Conservation (phyloP, 2,329 filamentous ascomycete genomes). For the Botrytis galanthina region DNA sequence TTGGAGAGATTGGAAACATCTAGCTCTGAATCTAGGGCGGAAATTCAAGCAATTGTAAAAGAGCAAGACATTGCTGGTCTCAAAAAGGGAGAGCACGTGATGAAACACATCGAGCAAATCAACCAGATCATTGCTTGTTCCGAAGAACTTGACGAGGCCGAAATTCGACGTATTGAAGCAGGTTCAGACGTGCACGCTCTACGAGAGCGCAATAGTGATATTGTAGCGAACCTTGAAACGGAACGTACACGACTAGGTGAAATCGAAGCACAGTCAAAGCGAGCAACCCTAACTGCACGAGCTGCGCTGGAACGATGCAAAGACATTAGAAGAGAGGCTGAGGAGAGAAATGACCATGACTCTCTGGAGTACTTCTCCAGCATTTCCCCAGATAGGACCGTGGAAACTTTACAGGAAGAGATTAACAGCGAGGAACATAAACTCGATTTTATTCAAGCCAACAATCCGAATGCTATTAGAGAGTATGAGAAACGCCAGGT, state of each 20-base stretch:
- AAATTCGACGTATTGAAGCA: constrained; percentile 74
- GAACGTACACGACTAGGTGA: constrained; percentile 44
- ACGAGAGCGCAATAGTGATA: constrained; percentile 60
- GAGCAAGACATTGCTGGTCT: constrained; percentile 56
- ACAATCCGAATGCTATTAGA: constrained; percentile 70
- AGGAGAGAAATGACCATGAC: constrained; percentile 42
- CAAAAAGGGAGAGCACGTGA: constrained; percentile 53
- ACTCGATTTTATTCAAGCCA: constrained; percentile 76
- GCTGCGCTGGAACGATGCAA: constrained; percentile 45
- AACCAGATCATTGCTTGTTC: constrained; percentile 60
- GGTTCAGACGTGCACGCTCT: constrained; percentile 73
- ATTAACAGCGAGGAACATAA: constrained; percentile 72
- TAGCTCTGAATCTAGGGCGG: constrained; percentile 40
- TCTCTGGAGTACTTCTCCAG: constrained; percentile 42
- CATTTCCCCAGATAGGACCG: constrained; percentile 49
- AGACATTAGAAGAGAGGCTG: constrained; percentile 36
- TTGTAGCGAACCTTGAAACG: constrained; percentile 52
- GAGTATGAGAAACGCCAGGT: constrained; percentile 73
- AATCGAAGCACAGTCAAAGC: constrained; percentile 43
- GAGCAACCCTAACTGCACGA: constrained; percentile 39
- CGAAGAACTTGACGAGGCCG: constrained; percentile 63
- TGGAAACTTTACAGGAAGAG: constrained; percentile 67
- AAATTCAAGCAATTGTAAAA: constrained; percentile 51
- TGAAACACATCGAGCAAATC: constrained; percentile 58
- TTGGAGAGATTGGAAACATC: constrained; percentile 39